Conservation (phyloP, 2,329 filamentous ascomycete species). For the Cytospora schulzeri region DNA sequence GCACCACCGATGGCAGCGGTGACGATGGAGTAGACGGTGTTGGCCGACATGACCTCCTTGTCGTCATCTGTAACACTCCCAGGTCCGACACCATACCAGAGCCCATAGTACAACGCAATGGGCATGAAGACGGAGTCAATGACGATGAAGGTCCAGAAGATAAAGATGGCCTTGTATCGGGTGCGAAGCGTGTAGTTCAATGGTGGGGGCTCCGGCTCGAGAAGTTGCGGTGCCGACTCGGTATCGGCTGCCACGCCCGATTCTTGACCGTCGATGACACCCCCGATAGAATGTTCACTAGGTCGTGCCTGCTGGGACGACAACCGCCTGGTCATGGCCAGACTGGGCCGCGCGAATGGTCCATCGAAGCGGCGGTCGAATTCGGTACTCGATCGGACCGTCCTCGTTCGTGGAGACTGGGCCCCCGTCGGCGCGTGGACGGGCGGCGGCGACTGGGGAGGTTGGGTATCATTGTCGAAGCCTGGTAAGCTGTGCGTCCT, state of each 20-base stretch:
- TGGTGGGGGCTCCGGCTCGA: conserved; percentile 27
- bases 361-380: conserved; percentile 34
- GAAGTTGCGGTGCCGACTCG: conserved; percentile 17
- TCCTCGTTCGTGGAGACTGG: conserved; percentile 13
- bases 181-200: conserved; percentile 42
- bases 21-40: conserved; percentile 53
- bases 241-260: conserved; percentile 2
- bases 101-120: conserved; percentile 54
- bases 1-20: conserved; percentile 54
- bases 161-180: conserved; percentile 46
- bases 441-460: conserved; percentile 19
- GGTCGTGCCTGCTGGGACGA: conserved; percentile 20
- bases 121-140: conserved; percentile 52
- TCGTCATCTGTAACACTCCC: conserved; percentile 41
- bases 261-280: background rate
- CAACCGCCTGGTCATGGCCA: conserved; percentile 30
- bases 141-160: conserved; percentile 50
- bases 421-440: conserved; percentile 18
- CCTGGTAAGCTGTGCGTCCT: conserved; percentile 22
- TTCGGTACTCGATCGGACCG: conserved; percentile 31
- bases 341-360: conserved; percentile 33
- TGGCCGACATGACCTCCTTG: conserved; percentile 32
- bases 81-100: conserved; percentile 44
- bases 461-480: conserved; percentile 5
- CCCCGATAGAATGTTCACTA: conserved; percentile 5